A percentile compares a stretch with the other conserved stretches of the same genome.
phyloP scores from a whole-genome alignment of 768 basidiomycete species.

The Serendipita indica region DNA sequence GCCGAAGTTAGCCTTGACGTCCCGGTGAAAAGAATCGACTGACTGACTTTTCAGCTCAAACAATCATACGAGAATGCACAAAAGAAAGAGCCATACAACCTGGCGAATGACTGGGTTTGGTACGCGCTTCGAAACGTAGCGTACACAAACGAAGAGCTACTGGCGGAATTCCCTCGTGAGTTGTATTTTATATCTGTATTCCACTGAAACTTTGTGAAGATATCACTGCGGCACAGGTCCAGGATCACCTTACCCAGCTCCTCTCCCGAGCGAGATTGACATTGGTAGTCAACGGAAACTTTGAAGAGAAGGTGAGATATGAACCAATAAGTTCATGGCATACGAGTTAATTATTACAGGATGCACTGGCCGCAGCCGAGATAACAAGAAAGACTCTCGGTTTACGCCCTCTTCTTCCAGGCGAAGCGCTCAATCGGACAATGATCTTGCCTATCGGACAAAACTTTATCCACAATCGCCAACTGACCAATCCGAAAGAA shows the following conservation, averaged over 20 bases:
- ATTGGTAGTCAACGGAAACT: slow-evolving; percentile 70
- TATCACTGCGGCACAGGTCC: slow-evolving; percentile 55
- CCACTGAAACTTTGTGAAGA: too few species aligned
- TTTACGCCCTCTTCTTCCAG: slow-evolving; percentile 29
- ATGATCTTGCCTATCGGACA: slow-evolving; percentile 60
- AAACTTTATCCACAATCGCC: slow-evolving; percentile 50
- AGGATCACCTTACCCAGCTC: slow-evolving; percentile 41
- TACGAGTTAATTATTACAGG: slow-evolving; percentile 31
- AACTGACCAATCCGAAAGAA: slow-evolving; percentile 70
- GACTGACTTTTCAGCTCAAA: slow-evolving; percentile 36
- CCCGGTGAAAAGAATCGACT: slow-evolving; percentile 3
- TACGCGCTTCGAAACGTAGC: slow-evolving; percentile 56
- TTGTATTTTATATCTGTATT: slow-evolving; percentile 12
- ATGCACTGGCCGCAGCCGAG: slow-evolving; percentile 61
- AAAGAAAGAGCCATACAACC: slow-evolving; percentile 64
- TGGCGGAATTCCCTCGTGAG: slow-evolving; percentile 62
- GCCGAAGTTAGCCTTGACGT: slow-evolving; percentile 44
- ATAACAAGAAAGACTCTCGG: too few species aligned
- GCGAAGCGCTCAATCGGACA: slow-evolving; percentile 23
- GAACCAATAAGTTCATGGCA: background rate
- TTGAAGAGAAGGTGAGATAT: slow-evolving; percentile 59
- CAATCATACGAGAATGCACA: slow-evolving; percentile 77
- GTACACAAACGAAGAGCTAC: slow-evolving; percentile 65
- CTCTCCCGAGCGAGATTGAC: slow-evolving; percentile 53
- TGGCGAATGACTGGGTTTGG: slow-evolving; percentile 61